These are phyloP conservation scores for Trapa bicornis DNA, from an alignment of 345 rosid species.

Conservation along the genomic window DNA sequence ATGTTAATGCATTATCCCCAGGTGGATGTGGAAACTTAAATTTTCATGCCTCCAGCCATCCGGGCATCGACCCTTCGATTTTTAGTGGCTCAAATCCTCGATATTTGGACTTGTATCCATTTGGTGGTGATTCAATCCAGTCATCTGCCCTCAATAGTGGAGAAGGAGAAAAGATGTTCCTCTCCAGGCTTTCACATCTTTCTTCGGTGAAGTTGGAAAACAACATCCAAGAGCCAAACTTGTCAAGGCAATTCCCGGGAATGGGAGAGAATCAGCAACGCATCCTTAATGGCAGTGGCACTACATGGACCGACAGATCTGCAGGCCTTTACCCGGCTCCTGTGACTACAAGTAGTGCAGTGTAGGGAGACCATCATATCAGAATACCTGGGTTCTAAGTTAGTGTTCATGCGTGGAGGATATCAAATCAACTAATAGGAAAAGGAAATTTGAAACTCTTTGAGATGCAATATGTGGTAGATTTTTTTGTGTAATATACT, in stretches of 20 bases:
- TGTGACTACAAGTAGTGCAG: conserved; percentile 5
- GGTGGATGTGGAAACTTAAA: conserved; percentile 12
- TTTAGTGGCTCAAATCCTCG: background rate
- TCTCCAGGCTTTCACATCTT: conserved; percentile 16
- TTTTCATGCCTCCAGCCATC: conserved; percentile 22
- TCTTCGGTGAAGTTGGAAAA: conserved; percentile 58
- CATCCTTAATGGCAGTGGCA: conserved; percentile 15
- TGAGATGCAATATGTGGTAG: too few species aligned
- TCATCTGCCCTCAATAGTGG: conserved; percentile 13
- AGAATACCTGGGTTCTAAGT: background rate
- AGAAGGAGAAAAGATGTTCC: background rate
- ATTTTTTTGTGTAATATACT: background rate
- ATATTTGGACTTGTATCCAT: background rate
- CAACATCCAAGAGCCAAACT: conserved; percentile 16
- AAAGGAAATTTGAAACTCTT: too few species aligned
- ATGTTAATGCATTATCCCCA: conserved; percentile 4
- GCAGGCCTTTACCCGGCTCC: conserved; percentile 49
- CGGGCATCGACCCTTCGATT: conserved; percentile 11
- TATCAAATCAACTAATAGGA: background rate
- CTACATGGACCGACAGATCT: conserved; percentile 41
- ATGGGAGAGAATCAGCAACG: conserved; percentile 33
- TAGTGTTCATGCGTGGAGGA: background rate
- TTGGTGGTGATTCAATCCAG: background rate
- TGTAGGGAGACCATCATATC: background rate
- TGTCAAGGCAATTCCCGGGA: conserved; percentile 48